Conservation (phyloP, 1,284 basidiomycete species). For the Cutaneotrichosporon cyanovorans region DNA sequence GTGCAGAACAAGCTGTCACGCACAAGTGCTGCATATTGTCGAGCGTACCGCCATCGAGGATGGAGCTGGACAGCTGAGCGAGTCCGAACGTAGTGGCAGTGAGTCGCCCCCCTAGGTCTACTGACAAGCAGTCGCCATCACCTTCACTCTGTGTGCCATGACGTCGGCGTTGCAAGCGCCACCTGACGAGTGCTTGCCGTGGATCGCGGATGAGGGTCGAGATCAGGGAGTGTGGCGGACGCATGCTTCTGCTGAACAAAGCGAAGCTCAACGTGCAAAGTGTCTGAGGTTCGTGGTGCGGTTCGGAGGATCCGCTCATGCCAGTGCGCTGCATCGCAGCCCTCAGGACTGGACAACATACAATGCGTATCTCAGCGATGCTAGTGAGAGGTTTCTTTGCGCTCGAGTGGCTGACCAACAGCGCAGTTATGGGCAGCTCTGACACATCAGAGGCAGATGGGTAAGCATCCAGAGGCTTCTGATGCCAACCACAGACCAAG, state of each 20-base stretch:
- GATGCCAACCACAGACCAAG: constrained; percentile 21
- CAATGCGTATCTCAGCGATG: constrained; percentile 39
- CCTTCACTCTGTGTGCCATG: constrained; percentile 42
- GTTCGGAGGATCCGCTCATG: neutral
- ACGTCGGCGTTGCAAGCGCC: constrained; percentile 31
- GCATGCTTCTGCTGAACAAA: neutral
- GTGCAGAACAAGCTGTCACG: neutral
- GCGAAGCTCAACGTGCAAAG: neutral
- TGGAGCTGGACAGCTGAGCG: neutral
- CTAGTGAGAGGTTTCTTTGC: constrained; percentile 33
- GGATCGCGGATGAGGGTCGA: constrained; percentile 15
- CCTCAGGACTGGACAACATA: constrained; percentile 45
- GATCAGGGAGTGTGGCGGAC: constrained; percentile 1
- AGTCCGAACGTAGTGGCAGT: neutral
- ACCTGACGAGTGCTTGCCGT: constrained; percentile 33
- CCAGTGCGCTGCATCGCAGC: constrained; percentile 42
- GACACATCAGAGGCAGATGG: constrained; percentile 21
- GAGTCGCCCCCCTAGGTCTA: neutral
- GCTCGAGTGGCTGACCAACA: constrained; percentile 1
- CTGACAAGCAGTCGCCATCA: constrained; percentile 33
- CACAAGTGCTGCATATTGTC: neutral
- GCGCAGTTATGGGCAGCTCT: constrained; percentile 38
- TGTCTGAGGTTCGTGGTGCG: constrained; percentile 25
- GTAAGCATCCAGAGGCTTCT: constrained; percentile 10
- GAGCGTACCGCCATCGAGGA: neutral